These are phyloP conservation scores for Chrysoporthe cubensis DNA, from an alignment of 2,329 filamentous ascomycete species.

Conservation along the genomic window DNA sequence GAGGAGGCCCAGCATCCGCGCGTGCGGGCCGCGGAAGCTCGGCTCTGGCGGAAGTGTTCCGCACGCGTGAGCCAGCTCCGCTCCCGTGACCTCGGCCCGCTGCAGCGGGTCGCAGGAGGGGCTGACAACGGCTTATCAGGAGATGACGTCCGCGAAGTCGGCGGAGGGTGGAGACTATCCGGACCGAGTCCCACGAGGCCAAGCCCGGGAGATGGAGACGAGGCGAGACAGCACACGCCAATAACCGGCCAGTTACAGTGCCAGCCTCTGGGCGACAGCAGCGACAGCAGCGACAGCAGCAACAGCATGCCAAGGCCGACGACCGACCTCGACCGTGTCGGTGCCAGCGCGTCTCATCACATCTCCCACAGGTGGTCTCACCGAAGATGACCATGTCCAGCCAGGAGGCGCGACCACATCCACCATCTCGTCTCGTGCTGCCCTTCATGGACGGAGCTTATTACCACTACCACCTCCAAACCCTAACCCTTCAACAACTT, in stretches of 20 bases:
- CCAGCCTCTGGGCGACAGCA: neutral
- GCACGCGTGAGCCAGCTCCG: neutral
- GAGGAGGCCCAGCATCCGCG: neutral
- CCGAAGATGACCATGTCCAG: too few species aligned
- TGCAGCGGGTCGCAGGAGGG: neutral
- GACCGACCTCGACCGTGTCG: too few species aligned
- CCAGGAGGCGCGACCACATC: too few species aligned
- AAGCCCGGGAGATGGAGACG: neutral
- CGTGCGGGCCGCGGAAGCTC: neutral
- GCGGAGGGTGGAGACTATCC: neutral
- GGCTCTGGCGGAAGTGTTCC: constrained; percentile 12
- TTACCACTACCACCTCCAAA: neutral
- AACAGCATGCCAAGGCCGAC: too few species aligned
- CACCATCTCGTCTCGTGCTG: too few species aligned
- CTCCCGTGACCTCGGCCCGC: neutral
- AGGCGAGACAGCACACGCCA: neutral
- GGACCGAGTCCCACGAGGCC: neutral
- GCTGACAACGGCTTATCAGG: neutral
- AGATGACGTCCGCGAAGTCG: neutral
- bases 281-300: too few species aligned
- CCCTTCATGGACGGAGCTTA: neutral
- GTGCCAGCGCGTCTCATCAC: too few species aligned
- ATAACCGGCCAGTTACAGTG: too few species aligned
- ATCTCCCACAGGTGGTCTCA: too few species aligned
- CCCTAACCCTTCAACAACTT: neutral